phyloP scores from a whole-genome alignment of 2,329 filamentous ascomycete species.

The Cladophialophora psammophila region DNA sequence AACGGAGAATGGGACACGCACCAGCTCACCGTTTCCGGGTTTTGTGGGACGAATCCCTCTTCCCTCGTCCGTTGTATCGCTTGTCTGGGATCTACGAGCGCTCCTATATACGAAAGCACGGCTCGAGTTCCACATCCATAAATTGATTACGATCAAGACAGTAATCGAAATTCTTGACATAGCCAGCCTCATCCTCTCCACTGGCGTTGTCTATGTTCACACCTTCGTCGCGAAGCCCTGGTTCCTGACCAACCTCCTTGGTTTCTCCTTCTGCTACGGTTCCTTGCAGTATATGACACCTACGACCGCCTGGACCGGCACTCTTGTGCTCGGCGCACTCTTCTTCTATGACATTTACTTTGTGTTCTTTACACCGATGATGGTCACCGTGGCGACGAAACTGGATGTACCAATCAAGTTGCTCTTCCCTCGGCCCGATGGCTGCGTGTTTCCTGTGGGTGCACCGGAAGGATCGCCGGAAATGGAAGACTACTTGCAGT shows the following conservation, averaged over 20 bases:
- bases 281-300: slow-evolving; percentile 85
- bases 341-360: slow-evolving; percentile 94
- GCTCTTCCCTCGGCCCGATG: slow-evolving; percentile 72
- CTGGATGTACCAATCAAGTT: slow-evolving; percentile 94
- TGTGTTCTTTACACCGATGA: slow-evolving; percentile 62
- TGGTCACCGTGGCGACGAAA: slow-evolving; percentile 75
- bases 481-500: slow-evolving; percentile 39
- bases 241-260: slow-evolving; percentile 84
- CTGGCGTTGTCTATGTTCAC: slow-evolving; percentile 69
- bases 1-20: slow-evolving; percentile 30
- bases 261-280: slow-evolving; percentile 84
- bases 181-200: slow-evolving; percentile 64
- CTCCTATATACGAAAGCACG: slow-evolving; percentile 59
- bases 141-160: slow-evolving; percentile 53
- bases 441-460: slow-evolving; percentile 46
- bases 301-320: slow-evolving; percentile 83
- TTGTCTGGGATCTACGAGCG: slow-evolving; percentile 60
- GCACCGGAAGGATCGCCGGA: slow-evolving; percentile 46
- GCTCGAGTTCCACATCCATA: slow-evolving; percentile 62
- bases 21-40: slow-evolving; percentile 60
- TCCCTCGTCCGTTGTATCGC: slow-evolving; percentile 43
- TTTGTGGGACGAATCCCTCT: slow-evolving; percentile 58
- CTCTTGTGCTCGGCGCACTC: slow-evolving; percentile 75
- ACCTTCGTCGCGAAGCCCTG: slow-evolving; percentile 67
- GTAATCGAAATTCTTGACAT: slow-evolving; percentile 54